Evolutionary conservation across 139 green algal genomes (phyloP).

Genomic region (Spirogloea muscicola): DNA sequence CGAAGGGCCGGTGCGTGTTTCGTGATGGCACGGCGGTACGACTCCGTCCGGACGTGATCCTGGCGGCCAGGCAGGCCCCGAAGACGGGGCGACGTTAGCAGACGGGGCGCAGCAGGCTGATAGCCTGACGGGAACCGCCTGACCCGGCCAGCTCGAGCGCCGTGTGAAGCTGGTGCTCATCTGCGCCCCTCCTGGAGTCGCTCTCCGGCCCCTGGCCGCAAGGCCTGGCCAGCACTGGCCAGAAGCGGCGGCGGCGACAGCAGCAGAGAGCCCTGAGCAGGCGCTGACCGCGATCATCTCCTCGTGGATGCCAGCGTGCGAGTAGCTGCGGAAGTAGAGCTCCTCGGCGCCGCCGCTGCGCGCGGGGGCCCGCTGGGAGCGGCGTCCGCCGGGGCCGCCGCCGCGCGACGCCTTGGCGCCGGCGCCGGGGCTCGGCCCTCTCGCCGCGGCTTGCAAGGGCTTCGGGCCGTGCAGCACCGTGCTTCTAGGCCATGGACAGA

Average conservation of each 20-base stretch:
- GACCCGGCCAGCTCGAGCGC: too few species aligned
- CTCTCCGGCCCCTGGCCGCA: neutral
- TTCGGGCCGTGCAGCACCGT: too few species aligned
- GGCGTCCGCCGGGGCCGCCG: too few species aligned
- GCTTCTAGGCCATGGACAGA: too few species aligned
- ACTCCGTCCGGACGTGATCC: neutral
- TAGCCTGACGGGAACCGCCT: too few species aligned
- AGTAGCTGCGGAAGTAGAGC: slow-evolving; percentile 44
- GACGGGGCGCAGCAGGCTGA: too few species aligned
- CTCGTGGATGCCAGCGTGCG: slow-evolving; percentile 36
- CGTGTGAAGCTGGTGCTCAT: neutral
- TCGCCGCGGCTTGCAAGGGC: too few species aligned
- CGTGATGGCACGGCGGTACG: slow-evolving; percentile 26
- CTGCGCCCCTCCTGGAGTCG: neutral
- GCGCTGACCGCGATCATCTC: slow-evolving; percentile 38
- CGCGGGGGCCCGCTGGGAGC: too few species aligned
- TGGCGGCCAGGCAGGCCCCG: neutral
- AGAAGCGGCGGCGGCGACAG: neutral
- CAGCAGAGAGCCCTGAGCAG: neutral
- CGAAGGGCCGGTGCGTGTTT: neutral
- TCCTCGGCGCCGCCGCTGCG: too few species aligned
- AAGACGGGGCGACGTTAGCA: neutral
- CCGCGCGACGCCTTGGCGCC: too few species aligned
- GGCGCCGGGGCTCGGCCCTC: too few species aligned
- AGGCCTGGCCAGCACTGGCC: neutral